Base-by-base conservation (phyloP, 768 basidiomycete species). In the Harrya chromipes region DNA sequence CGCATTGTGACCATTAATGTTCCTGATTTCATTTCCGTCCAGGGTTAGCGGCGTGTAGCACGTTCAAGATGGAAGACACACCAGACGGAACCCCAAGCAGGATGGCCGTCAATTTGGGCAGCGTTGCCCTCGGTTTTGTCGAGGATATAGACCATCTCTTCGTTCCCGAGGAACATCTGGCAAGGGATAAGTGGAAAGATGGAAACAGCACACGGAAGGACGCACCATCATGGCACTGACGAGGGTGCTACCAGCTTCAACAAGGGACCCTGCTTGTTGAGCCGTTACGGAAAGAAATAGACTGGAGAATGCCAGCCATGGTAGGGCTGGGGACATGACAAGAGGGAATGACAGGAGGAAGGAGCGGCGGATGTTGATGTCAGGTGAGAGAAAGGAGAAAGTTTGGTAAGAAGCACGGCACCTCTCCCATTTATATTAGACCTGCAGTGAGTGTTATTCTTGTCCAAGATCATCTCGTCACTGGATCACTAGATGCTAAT, bases 61-160 rank as follows among this genome's bases (percentile, higher is more conserved):
- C 12, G n/a, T 31, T 14, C 13, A 14, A 42, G 27, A 17, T 14
- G 23, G 6, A n/a, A 14, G 10, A 34, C 54, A 27, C 21, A 83
- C 83, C 83, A 90, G 10, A 81, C 81, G 0, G 85, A 67, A 7
- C 79, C 88, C 81, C 84, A 87, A 2, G 85, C 85, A 11, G 89
- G 80, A 66, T 89, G 88, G 1, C 81, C 81, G 52, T 77, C 74
- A 48, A 90, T 73, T 54, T 77, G 74, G 4, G 77, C 77, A 2
- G 76, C 73, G 65, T 93, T 92, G 20, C 80, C 81, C 62, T 92
- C 86, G 6, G 84, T 81, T 71, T 95, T 95, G 78, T 95, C 92
- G 34, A 94, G 74, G 16, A 94, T 86, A 71, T 93, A 94, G 27
- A 94, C 86, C 66, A 83, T 87, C 58, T 89, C 74, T 26, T 79